Conservation (phyloP, 2,329 filamentous ascomycete species). For the Talaromyces funiculosus region DNA sequence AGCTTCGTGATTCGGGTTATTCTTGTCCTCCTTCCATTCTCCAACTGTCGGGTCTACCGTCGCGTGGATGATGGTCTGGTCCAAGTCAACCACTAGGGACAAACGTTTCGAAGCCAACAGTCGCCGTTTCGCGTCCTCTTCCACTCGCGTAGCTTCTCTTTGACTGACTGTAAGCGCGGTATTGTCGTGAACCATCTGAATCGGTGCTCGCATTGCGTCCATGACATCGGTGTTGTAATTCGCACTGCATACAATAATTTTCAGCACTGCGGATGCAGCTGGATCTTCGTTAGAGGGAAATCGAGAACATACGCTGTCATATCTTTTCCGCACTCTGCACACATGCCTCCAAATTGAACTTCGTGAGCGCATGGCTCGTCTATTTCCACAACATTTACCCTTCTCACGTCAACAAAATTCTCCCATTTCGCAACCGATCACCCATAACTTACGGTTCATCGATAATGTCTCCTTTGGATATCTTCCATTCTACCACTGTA, state of each 20-base stretch:
- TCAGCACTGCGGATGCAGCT: neutral
- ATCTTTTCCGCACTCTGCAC: slow-evolving; percentile 87
- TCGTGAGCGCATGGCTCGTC: slow-evolving; percentile 90
- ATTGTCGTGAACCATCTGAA: slow-evolving; percentile 93
- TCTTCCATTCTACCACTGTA: slow-evolving; percentile 67
- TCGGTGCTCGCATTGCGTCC: slow-evolving; percentile 79
- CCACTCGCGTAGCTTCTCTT: slow-evolving; percentile 71
- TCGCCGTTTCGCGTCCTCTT: slow-evolving; percentile 79
- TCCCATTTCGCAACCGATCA: neutral
- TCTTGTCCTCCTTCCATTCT: slow-evolving; percentile 86
- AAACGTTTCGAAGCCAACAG: slow-evolving; percentile 76
- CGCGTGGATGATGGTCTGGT: slow-evolving; percentile 97
- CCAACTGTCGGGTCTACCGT: slow-evolving; percentile 94
- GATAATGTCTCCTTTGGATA: slow-evolving; percentile 47
- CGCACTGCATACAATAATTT: slow-evolving; percentile 36
- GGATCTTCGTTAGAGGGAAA: neutral
- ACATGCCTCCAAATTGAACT: slow-evolving; percentile 84
- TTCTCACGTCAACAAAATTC: slow-evolving; percentile 21
- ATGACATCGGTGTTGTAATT: slow-evolving; percentile 75
- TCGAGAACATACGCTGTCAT: slow-evolving; percentile 66
- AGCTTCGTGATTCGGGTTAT: slow-evolving; percentile 84
- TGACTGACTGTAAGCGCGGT: slow-evolving; percentile 78
- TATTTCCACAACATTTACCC: slow-evolving; percentile 62
- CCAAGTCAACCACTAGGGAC: slow-evolving; percentile 90
- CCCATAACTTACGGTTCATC: slow-evolving; percentile 36